These are phyloP conservation scores for Chaetoceros muelleri DNA, from an alignment of 108 stramenopile genomes.

Conservation along the genomic window DNA sequence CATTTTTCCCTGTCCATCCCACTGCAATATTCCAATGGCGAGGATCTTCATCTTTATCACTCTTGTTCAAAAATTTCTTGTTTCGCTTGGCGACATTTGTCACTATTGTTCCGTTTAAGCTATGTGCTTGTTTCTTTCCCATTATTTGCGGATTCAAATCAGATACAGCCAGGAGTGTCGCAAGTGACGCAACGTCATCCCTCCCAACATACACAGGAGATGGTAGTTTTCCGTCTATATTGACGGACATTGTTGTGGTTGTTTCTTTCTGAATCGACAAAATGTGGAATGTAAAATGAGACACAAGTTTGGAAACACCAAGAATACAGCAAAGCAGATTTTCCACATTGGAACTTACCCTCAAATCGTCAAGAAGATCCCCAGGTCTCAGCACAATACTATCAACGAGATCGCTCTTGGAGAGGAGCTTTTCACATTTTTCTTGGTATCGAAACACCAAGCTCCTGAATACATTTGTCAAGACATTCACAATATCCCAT, in stretches of 20 bases:
- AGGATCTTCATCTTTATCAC: not conserved
- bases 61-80: not conserved
- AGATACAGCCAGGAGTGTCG: slow-evolving; percentile 39
- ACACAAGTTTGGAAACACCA: not conserved
- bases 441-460: slow-evolving; percentile 50
- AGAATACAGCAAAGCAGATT: not conserved
- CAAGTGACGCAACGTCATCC: slow-evolving; percentile 69
- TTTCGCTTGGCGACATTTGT: not conserved
- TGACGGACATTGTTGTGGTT: slow-evolving; percentile 46
- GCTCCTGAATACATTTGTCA: slow-evolving; percentile 48
- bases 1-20: not conserved
- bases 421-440: slow-evolving; percentile 47
- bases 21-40: not conserved
- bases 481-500: slow-evolving; percentile 36
- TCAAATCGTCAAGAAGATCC: slow-evolving; percentile 46
- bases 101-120: not conserved
- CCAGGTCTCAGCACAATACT: slow-evolving; percentile 57
- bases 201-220: slow-evolving; percentile 39
- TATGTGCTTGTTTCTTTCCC: not conserved
- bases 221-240: slow-evolving; percentile 29
- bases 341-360: slow-evolving; percentile 14
- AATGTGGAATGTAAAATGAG: not conserved
- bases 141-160: not conserved
- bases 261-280: slow-evolving; percentile 23
- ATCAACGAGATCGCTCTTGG: slow-evolving; percentile 38